A percentile compares a stretch with the other conserved stretches of the same genome.
These are phyloP conservation scores for Elsinoe arachidis DNA, from an alignment of 2,329 filamentous ascomycete genomes.

Conservation along the genomic window DNA sequence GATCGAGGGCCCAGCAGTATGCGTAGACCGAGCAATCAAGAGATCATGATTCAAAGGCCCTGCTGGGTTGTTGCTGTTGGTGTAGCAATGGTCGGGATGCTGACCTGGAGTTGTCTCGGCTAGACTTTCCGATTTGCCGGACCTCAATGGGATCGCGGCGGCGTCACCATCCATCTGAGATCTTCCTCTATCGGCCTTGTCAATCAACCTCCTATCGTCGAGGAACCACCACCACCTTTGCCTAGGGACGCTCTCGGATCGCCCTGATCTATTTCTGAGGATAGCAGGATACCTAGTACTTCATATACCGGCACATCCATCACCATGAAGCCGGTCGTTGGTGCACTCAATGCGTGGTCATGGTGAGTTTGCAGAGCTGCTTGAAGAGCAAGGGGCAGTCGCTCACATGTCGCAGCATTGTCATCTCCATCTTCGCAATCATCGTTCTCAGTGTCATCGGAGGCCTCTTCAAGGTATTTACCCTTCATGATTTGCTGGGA, in stretches of 20 bases:
- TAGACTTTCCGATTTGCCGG: background rate
- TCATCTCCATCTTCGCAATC: conserved; percentile 57
- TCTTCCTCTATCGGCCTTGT: background rate
- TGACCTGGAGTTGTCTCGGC: background rate
- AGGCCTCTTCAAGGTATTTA: conserved; percentile 59
- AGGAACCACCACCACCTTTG: conserved; percentile 15
- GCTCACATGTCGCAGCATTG: conserved; percentile 49
- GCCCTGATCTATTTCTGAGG: too few relatives aligned
- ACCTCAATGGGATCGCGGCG: background rate
- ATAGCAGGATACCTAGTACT: too few relatives aligned
- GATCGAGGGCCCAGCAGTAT: background rate
- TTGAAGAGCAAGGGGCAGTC: background rate
- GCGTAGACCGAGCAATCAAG: background rate
- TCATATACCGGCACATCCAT: too few relatives aligned
- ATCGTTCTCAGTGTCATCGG: conserved; percentile 58
- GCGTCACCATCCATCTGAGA: background rate
- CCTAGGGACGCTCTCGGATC: too few relatives aligned
- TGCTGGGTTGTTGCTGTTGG: background rate
- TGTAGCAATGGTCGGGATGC: too few relatives aligned
- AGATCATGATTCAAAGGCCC: background rate
- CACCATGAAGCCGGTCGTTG: conserved; percentile 90
- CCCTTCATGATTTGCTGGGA: background rate
- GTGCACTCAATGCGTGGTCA: conserved; percentile 87
- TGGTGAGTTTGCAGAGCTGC: conserved; percentile 53
- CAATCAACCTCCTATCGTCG: background rate